Evolutionary conservation across 2,329 filamentous ascomycete species (phyloP).

Genomic region (Endoconidiophora polonica): DNA sequence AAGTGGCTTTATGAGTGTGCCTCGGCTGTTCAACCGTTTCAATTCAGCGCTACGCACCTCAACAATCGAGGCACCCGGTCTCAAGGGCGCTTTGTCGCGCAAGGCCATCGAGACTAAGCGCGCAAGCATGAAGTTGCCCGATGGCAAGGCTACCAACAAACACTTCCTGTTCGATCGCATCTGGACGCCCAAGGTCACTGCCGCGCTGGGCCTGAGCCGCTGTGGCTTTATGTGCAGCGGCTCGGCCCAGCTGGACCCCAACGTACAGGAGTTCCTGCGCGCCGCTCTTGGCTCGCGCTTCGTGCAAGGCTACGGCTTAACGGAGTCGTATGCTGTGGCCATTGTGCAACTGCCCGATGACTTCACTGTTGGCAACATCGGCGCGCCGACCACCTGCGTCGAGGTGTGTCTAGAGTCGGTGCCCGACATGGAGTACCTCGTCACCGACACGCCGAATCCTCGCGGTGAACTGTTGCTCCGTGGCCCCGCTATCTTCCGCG

Average conservation of each 20-base stretch:
- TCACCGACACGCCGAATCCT: constrained; percentile 73
- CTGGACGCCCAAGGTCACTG: constrained; percentile 74
- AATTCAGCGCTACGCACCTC: constrained; percentile 64
- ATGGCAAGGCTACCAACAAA: constrained; percentile 58
- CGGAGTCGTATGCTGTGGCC: constrained; percentile 73
- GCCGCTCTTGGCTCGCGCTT: constrained; percentile 67
- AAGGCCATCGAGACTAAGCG: constrained; percentile 68
- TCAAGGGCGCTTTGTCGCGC: constrained; percentile 67
- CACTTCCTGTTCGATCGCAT: constrained; percentile 71
- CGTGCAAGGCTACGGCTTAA: constrained; percentile 80
- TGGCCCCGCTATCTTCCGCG: constrained; percentile 62
- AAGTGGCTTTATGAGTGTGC: constrained; percentile 72
- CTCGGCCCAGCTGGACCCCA: constrained; percentile 77
- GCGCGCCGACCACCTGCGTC: constrained; percentile 45
- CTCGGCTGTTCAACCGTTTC: constrained; percentile 82
- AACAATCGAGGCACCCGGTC: constrained; percentile 61
- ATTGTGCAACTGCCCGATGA: constrained; percentile 56
- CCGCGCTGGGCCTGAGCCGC: constrained; percentile 67
- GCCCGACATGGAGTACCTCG: constrained; percentile 84
- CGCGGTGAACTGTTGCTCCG: constrained; percentile 80
- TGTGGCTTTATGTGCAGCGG: constrained; percentile 64
- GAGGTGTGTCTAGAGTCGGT: constrained; percentile 76
- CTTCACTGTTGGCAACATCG: constrained; percentile 65
- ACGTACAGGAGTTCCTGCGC: constrained; percentile 75
- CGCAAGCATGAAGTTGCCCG: constrained; percentile 55